phyloP scores from a whole-genome alignment of 2,329 filamentous ascomycete genomes.

The Sporothrix inflata region DNA sequence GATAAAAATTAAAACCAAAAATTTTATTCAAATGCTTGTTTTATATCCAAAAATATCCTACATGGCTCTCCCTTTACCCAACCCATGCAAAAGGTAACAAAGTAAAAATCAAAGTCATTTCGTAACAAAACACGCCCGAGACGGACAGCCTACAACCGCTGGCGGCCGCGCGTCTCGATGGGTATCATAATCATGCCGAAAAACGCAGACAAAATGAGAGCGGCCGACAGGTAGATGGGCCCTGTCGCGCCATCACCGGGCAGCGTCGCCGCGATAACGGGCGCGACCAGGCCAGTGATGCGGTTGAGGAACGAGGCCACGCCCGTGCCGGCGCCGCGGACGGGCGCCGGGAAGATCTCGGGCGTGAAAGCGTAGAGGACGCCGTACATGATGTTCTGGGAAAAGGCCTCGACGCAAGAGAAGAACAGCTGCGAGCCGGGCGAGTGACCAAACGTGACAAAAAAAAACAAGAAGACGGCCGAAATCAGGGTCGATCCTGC shows the following conservation, averaged over 20 bases:
- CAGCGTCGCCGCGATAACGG: conserved; percentile 66
- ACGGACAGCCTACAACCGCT: conserved; percentile 46
- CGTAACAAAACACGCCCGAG: background rate
- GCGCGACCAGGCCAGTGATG: conserved; percentile 67
- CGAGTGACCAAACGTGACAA: conserved; percentile 61
- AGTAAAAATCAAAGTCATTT: conserved; percentile 5
- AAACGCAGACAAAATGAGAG: conserved; percentile 62
- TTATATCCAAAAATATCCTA: background rate
- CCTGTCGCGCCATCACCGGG: conserved; percentile 60
- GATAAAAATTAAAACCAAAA: background rate
- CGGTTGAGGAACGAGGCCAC: conserved; percentile 74
- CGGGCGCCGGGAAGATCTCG: conserved; percentile 74
- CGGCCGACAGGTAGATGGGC: conserved; percentile 61
- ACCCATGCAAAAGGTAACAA: background rate
- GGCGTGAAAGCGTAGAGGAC: conserved; percentile 78
- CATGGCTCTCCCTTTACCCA: background rate
- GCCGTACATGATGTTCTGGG: conserved; percentile 77
- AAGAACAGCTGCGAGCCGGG: conserved; percentile 64
- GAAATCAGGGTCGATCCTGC: conserved; percentile 68
- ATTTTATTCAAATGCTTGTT: background rate
- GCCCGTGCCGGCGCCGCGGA: conserved; percentile 71
- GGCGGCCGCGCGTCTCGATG: conserved; percentile 64
- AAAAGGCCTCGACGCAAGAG: conserved; percentile 69
- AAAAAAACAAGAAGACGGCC: conserved; percentile 70
- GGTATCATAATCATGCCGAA: conserved; percentile 63